Base-by-base conservation (phyloP, 106 monocot species). In the Triglochin maritima region DNA sequence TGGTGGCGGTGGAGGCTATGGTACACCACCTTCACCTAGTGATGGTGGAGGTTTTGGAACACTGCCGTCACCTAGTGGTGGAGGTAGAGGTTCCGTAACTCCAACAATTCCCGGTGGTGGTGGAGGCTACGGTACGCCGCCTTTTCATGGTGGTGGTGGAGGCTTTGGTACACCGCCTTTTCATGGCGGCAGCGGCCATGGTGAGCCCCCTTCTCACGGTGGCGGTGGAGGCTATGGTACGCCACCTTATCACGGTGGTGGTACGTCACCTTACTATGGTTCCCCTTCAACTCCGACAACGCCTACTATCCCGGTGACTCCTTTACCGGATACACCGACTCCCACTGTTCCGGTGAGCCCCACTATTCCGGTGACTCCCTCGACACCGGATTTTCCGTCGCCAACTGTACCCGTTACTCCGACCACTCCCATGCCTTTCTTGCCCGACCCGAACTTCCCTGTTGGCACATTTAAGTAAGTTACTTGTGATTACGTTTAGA, bases 1-100 rank as follows among this genome's bases (percentile, higher is more conserved):
- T 17, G 60, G 60, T 4, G 63, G 63, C 16, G 63, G 63, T 48
- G 14, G 47, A 10, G 47, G 7, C 48, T 87, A n/a, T n/a, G n/a
- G n/a, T 29, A 29, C 29, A 29, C 29, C 29, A 29, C 29, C 29
- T 29, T 29, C 29, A 0, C 50, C 17, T 59, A 16, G 5, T 17
- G 59, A 16, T 8, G 6, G 59, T 0, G 47, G 64, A 14, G 48
- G 44, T 4, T 4, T 7, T 13, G 44, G 47, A 3, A 46, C 42
- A 10, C 45, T 45, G 9, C 63, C 64, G 2, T 64, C 64, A 13
- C 64, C 47, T 13, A 49, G 64, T 47, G 63, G 59, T 17, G 62
- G 44, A 5, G 62, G 62, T 7, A 43, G 44, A 6, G 13, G 57
- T 16, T 57, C 5, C 13, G n/a, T 11, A 4, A 14, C 57, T 11